Percentiles rank a stretch among this genome's conserved stretches.
phyloP scores from a whole-genome alignment of 192 early-diverging fungal species.

The Funneliformis mosseae region DNA sequence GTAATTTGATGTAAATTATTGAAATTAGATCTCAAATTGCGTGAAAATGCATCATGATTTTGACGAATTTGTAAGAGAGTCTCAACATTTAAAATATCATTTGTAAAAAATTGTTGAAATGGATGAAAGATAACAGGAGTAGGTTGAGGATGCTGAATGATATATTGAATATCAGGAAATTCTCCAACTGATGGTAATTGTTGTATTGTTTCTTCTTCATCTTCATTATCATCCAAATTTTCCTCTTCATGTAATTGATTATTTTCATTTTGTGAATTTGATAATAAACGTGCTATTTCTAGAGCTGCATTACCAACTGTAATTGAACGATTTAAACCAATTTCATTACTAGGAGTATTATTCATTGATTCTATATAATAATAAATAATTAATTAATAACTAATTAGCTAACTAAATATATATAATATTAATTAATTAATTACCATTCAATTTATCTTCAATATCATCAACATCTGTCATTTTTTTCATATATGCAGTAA shows the following conservation, averaged over 20 bases:
- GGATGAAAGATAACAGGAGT: not conserved
- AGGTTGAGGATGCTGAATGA: not conserved
- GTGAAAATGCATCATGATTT: not conserved
- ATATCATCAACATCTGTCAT: too few relatives aligned
- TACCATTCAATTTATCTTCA: too few relatives aligned
- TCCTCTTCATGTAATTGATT: not conserved
- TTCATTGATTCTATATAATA: not conserved
- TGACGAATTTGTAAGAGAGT: slow-evolving; percentile 1
- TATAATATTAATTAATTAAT: too few relatives aligned
- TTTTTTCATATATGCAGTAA: too few relatives aligned
- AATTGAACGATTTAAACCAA: not conserved
- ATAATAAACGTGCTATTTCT: not conserved
- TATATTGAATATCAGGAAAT: not conserved
- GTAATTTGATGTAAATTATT: not conserved
- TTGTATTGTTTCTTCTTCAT: not conserved
- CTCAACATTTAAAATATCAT: not conserved
- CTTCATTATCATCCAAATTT: not conserved
- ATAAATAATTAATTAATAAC: too few relatives aligned
- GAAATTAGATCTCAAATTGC: not conserved
- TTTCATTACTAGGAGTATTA: not conserved
- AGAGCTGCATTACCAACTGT: not conserved
- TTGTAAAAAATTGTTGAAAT: not conserved
- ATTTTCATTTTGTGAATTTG: not conserved
- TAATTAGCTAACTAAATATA: too few relatives aligned
- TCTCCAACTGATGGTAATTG: not conserved